Conservation (phyloP, 78 protist species). For the slime mould (Dictyostelium discoideum) region DNA sequence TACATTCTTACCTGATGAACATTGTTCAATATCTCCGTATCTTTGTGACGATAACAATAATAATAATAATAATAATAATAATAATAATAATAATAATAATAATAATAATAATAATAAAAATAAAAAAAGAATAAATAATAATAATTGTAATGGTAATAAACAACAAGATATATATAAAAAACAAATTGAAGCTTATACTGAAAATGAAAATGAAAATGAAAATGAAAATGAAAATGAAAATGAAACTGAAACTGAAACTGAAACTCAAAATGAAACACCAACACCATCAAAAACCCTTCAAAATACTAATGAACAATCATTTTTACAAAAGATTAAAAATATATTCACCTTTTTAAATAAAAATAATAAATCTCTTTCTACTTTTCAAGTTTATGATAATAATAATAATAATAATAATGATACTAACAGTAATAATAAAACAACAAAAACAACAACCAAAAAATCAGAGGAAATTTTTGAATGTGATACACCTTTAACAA, state of each 20-base stretch:
- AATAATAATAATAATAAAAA: not conserved
- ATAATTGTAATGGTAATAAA: too few species aligned
- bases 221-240: not conserved
- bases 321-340: not conserved
- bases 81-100: not conserved
- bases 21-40: not conserved
- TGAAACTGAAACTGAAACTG: not conserved
- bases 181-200: too few species aligned
- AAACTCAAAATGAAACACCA: not conserved
- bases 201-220: not conserved
- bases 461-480: not conserved
- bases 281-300: not conserved
- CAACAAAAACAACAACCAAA: not conserved
- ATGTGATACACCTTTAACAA: not conserved
- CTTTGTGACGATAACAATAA: not conserved
- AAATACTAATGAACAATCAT: not conserved
- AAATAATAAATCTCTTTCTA: not conserved
- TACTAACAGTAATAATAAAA: not conserved
- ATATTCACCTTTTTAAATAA: not conserved
- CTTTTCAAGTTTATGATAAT: not conserved
- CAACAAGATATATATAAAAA: not conserved
- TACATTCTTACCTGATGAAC: not conserved
- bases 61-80: not conserved
- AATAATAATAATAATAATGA: not conserved
- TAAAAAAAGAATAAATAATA: not conserved